Evolutionary conservation across 805 yeast species (phyloP).

Genomic region (Teunomyces pallodes): DNA sequence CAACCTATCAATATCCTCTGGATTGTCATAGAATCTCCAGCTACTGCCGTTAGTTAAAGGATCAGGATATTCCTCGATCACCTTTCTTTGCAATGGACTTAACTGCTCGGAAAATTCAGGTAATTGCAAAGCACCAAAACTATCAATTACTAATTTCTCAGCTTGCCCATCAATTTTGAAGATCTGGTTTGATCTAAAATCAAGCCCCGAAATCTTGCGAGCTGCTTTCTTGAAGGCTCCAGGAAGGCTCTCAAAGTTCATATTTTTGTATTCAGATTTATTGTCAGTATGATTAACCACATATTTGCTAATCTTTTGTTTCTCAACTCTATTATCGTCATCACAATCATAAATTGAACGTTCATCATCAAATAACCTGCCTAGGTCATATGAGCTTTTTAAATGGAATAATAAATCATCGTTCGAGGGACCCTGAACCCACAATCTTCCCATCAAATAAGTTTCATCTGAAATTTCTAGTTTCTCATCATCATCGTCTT

Average conservation of each 20-base stretch:
- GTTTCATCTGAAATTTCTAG: conserved; percentile 51
- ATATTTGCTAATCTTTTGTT: conserved; percentile 10
- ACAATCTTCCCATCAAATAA: conserved; percentile 77
- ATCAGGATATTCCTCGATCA: conserved; percentile 64
- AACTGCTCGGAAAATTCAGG: conserved; percentile 12
- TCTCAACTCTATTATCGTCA: not conserved
- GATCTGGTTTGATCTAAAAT: conserved; percentile 22
- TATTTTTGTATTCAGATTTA: not conserved
- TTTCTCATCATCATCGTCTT: conserved; percentile 40
- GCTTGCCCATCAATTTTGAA: conserved; percentile 8
- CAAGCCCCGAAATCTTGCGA: conserved; percentile 26
- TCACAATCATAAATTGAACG: conserved; percentile 11
- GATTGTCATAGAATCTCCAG: conserved; percentile 72
- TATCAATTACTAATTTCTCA: conserved; percentile 27
- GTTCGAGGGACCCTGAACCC: conserved; percentile 86
- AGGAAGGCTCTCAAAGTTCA: conserved; percentile 25
- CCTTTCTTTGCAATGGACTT: conserved; percentile 51
- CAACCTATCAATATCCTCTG: conserved; percentile 55
- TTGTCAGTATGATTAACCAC: not conserved
- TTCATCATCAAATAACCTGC: not conserved
- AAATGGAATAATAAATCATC: conserved; percentile 38
- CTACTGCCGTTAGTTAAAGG: conserved; percentile 49
- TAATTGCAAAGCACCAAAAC: conserved; percentile 28
- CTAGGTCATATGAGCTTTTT: conserved; percentile 7
- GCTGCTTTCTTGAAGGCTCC: conserved; percentile 21